Evolutionary conservation across 306 rosid species (phyloP).

Genomic region (Prunus salicina): DNA sequence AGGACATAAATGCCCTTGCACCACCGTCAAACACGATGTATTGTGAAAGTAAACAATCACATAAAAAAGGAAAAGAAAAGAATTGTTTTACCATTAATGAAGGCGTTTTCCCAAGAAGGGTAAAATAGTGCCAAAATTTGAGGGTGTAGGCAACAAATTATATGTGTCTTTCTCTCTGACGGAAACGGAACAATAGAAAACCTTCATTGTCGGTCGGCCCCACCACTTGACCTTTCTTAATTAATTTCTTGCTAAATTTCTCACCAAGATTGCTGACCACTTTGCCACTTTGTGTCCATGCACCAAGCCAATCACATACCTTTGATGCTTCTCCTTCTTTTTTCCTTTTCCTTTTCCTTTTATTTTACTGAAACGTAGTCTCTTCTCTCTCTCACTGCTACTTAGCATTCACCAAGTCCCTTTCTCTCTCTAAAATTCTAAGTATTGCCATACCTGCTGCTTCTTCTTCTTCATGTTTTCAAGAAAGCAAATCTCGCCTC

Average conservation of each 20-base stretch:
- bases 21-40: too few species aligned
- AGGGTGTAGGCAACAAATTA: not conserved
- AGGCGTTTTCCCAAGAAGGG: not conserved
- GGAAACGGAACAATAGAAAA: too few species aligned
- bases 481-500: slow-evolving; percentile 41
- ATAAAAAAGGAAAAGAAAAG: not conserved
- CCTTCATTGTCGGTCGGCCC: not conserved
- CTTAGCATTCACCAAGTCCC: not conserved
- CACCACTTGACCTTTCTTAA: not conserved
- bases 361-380: too few species aligned
- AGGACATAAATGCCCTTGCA: not conserved
- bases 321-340: not conserved
- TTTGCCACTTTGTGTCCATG: not conserved
- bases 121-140: not conserved
- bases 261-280: not conserved
- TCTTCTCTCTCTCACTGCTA: not conserved
- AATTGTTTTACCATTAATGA: not conserved
- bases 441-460: not conserved
- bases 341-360: not conserved
- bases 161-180: not conserved
- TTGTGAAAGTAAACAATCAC: too few species aligned
- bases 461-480: slow-evolving; percentile 36
- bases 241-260: not conserved
- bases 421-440: not conserved
- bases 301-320: not conserved